Evolutionary conservation across 495 filamentous ascomycete genomes (phyloP), one percentile per base, ranked within the genome.

Genomic region (Lindgomyces ingoldianus): DNA sequence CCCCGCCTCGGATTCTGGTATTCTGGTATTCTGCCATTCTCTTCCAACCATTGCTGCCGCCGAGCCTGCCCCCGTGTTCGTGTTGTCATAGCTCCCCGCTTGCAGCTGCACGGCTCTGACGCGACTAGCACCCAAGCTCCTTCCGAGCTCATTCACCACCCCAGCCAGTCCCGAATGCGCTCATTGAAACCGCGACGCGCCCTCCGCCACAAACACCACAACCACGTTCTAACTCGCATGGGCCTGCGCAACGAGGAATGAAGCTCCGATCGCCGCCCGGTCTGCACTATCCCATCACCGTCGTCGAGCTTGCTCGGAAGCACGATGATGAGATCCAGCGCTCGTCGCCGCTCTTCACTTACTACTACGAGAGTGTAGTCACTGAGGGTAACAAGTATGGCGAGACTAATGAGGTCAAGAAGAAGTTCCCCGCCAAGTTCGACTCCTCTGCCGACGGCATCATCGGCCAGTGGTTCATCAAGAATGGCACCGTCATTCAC

Each of bases 281-380:
- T 58, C 83, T 98, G 52, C 90, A 90, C 75, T 99, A 96, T 77
- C 94, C 94, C 63, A 93, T 98, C 80, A 97, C 91, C 70, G 88
- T 99, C 76, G 91, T 86, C 69, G 87, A 90, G 75, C 81, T 98
- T 64, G 85, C 92, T 30, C 92, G 92, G 76, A 74, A 81, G 69
- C 83, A 85, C 4, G 86, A 87, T 74, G 89, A 96, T 65, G 73
- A 81, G 71, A 82, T 99, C 73, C 79, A 85, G 68, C 86, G 86
- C 74, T 83, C 89, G 74, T 87, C 90, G 61, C 80, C 87, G 1
- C 76, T 98, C 36, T 85, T 98, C 68, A 83, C 87, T 71, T 98
- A 96, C 83, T 83, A 83, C 30, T 98, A 93, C 77, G 84, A 88
- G 80, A 87, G 82, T 39, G 84, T 78, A 39, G 86, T 89, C 56